Conservation (phyloP, 495 filamentous ascomycete genomes). For the Aspergillus kassunensis region DNA sequence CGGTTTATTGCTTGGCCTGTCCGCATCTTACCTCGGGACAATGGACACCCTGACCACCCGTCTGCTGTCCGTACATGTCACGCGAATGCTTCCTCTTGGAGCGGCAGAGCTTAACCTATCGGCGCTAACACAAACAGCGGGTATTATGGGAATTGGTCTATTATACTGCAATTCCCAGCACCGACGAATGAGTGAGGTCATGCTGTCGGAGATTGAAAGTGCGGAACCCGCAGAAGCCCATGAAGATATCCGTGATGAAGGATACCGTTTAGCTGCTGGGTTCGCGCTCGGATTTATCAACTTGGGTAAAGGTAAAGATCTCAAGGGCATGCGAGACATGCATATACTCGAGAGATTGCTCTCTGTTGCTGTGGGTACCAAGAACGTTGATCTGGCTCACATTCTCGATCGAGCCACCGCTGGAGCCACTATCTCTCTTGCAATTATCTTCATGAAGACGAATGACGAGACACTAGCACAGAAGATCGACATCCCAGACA, state of each 20-base stretch:
- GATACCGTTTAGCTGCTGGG: constrained; percentile 89
- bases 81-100: constrained; percentile 83
- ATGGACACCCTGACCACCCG: constrained; percentile 95
- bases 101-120: constrained; percentile 93
- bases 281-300: constrained; percentile 95
- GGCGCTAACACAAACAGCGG: constrained; percentile 89
- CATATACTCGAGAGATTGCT: constrained; percentile 83
- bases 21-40: constrained; percentile 89
- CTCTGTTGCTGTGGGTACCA: constrained; percentile 76
- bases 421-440: constrained; percentile 80
- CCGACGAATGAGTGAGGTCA: constrained; percentile 96
- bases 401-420: constrained; percentile 89
- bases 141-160: constrained; percentile 95
- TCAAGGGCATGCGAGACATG: constrained; percentile 92
- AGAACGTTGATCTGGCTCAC: constrained; percentile 84
- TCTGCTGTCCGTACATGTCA: constrained; percentile 96
- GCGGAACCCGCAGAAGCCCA: constrained; percentile 59
- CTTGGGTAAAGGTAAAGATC: constrained; percentile 80
- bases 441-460: constrained; percentile 98
- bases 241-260: constrained; percentile 82
- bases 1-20: constrained; percentile 84
- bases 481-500: constrained; percentile 91
- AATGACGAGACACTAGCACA: constrained; percentile 82
- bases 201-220: constrained; percentile 94
- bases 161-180: constrained; percentile 95